Evolutionary conservation across 495 filamentous ascomycete genomes (phyloP).

Genomic region (Sporormia fimetaria): DNA sequence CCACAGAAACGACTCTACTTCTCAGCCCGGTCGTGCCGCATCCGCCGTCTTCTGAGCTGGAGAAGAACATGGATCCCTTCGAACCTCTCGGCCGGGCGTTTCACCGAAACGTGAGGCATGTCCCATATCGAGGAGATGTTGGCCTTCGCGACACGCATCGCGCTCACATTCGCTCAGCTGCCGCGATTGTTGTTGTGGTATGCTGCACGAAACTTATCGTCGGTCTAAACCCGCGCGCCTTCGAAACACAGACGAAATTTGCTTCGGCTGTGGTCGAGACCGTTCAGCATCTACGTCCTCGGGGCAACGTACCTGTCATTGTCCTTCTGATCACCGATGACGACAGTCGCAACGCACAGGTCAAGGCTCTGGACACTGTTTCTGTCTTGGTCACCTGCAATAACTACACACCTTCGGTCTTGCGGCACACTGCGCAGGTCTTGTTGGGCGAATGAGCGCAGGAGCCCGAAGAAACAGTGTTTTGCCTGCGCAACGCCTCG

Average conservation of each 20-base stretch:
- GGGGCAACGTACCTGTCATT: conserved; percentile 8
- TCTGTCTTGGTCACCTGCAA: conserved; percentile 12
- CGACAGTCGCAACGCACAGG: neutral
- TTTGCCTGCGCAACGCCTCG: conserved; percentile 1
- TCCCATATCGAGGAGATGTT: conserved; percentile 30
- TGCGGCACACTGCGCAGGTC: conserved; percentile 7
- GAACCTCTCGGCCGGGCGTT: conserved; percentile 33
- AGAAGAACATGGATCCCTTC: conserved; percentile 32
- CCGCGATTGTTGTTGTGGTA: conserved; percentile 28
- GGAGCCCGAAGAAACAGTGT: neutral
- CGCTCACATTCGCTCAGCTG: conserved; percentile 29
- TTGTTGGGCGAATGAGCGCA: conserved; percentile 17
- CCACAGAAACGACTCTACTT: conserved; percentile 19
- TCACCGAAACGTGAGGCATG: conserved; percentile 29
- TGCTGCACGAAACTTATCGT: conserved; percentile 12
- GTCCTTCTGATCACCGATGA: conserved; percentile 18
- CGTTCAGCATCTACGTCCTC: conserved; percentile 1
- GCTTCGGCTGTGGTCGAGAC: conserved; percentile 5
- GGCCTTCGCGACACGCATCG: conserved; percentile 32
- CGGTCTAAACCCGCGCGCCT: conserved; percentile 2
- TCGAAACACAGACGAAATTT: conserved; percentile 16
- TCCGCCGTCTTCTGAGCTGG: conserved; percentile 11
- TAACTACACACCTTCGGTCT: conserved; percentile 13
- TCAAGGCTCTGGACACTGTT: conserved; percentile 10
- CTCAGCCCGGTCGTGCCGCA: conserved; percentile 27